Evolutionary conservation across 2,329 filamentous ascomycete species (phyloP), one percentile per base, ranked within the genome.

Genomic region (Macrophomina tecta): DNA sequence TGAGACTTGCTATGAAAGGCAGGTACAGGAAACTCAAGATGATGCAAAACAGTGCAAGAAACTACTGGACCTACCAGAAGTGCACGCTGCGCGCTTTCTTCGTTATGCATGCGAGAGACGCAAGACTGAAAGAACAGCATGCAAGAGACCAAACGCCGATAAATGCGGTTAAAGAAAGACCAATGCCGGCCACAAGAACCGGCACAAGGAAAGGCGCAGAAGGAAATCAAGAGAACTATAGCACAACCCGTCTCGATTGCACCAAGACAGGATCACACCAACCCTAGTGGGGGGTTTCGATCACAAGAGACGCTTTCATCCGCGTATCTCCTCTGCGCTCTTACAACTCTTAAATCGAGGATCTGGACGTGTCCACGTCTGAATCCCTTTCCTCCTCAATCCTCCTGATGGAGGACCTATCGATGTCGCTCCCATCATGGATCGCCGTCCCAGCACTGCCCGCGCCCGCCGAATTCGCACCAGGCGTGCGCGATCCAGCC

Each of bases 381-480:
- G 30, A 23, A 16, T 49, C 30, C 42, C 46, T 30, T 30, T 49
- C 58, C 34, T 62, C 58, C 4, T 64, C 40, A 16, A 53, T 55
- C 38, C 36, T 55, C 9, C 49, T 45, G 49, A 64, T 64, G n/a
- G 58, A 62, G 30, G 42, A 23, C n/a, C 58, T 18, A 16, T 61
- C 58, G 12, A 46, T 16, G 14, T 48, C 48, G 11, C 36, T 42
- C 11, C 36, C 18, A 28, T 64, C 36, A 14, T 64, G 62, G 28
- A 55, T 55, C 18, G 46, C 48, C 61, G 61, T 51, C 18, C 36
- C 62, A 9, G 51, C 45, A n/a, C 28, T 49, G 1, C 52, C 52
- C 4, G 38, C 51, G 3, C 48, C 38, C 2, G 62, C 49, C 14
- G 62, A 55, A 14, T 45, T 64, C 1, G 40, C 53, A 0, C 63